Evolutionary conservation across 257 asterid species (phyloP).

Genomic region (Fraxinus quadrangulata): DNA sequence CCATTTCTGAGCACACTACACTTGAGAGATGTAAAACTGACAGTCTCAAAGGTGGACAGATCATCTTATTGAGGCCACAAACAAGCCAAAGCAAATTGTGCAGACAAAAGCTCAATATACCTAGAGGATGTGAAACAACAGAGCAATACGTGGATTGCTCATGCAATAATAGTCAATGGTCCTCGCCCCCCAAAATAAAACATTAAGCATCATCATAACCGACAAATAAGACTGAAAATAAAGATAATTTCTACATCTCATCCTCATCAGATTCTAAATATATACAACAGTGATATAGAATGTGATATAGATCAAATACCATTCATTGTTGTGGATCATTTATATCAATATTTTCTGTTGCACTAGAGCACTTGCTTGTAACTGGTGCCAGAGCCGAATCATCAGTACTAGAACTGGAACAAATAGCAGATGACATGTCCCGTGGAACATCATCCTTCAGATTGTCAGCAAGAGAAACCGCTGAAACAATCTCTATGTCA

Average conservation of each 20-base stretch:
- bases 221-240: background rate
- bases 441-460: background rate
- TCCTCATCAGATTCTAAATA: background rate
- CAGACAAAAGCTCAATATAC: background rate
- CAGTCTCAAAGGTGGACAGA: background rate
- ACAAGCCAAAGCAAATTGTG: background rate
- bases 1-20: background rate
- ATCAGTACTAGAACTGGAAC: conserved; percentile 9
- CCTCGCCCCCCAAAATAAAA: too few species aligned
- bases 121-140: too few species aligned
- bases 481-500: background rate
- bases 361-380: background rate
- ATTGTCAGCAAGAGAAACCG: conserved; percentile 6
- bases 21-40: background rate
- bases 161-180: background rate
- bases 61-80: background rate
- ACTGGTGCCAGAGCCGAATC: conserved; percentile 10
- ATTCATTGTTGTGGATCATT: background rate
- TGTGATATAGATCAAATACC: background rate
- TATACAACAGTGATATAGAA: background rate
- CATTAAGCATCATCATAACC: background rate
- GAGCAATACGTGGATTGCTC: background rate
- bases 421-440: background rate
- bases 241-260: background rate
- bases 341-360: conserved; percentile 8